Evolutionary conservation across 73 alveolate genomes (phyloP).

Genomic region (Vitrella brassicaformis): DNA sequence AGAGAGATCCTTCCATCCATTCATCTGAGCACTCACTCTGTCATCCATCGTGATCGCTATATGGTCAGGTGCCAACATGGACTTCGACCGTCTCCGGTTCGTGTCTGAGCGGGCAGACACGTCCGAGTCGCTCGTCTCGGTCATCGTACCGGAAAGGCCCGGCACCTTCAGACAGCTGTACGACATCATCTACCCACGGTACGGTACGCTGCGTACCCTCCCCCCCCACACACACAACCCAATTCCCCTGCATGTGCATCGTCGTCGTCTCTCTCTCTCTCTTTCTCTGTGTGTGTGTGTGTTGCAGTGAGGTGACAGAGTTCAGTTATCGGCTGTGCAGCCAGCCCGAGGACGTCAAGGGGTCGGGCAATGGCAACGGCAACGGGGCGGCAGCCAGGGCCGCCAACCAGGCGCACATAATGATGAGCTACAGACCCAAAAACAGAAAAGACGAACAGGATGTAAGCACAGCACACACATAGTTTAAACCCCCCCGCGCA

Average conservation of each 20-base stretch:
- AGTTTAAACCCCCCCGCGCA: no score
- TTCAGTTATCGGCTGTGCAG: not conserved
- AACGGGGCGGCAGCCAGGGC: not conserved
- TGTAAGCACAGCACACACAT: not conserved
- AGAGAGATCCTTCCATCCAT: no score
- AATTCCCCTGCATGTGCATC: not conserved
- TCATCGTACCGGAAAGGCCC: not conserved
- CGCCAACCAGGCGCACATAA: not conserved
- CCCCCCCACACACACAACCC: no score
- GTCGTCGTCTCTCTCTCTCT: not conserved
- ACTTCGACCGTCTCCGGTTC: conserved; percentile 24
- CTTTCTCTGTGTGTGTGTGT: not conserved
- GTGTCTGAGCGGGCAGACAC: conserved; percentile 39
- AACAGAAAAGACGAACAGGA: not conserved
- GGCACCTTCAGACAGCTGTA: conserved; percentile 19
- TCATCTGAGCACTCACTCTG: no score
- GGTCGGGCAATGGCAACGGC: not conserved
- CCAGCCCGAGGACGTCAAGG: not conserved
- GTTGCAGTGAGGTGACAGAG: not conserved
- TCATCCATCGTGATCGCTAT: no score
- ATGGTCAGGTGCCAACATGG: not conserved
- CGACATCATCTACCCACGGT: conserved; percentile 29
- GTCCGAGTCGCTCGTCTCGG: conserved; percentile 20
- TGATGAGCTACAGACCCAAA: not conserved
- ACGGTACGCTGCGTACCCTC: conserved; percentile 26